Percentiles rank a stretch among this genome's conserved stretches.
Conservation (phyloP, 2,329 filamentous ascomycete species). For the Nemania abortiva region DNA sequence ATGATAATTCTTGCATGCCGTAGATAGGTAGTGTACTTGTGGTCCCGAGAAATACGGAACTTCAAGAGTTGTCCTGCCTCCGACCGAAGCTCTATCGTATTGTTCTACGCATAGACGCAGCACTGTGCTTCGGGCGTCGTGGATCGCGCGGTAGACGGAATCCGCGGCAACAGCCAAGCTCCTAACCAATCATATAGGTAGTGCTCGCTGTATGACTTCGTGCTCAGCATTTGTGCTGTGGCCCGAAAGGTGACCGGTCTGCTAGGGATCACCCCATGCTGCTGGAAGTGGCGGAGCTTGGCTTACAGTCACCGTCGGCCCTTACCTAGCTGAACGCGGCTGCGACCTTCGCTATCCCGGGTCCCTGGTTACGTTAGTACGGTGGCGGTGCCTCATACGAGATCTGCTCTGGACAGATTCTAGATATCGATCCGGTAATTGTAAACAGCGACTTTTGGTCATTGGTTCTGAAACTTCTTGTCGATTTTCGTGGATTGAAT, state of each 20-base stretch:
- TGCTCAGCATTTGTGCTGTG: background rate
- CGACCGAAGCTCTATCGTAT: background rate
- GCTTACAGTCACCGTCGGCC: background rate
- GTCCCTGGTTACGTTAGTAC: background rate
- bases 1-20: background rate
- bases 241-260: background rate
- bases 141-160: background rate
- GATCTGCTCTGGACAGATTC: background rate
- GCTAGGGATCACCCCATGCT: background rate
- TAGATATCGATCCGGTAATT: background rate
- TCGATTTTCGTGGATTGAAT: too few species aligned
- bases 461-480: too few species aligned
- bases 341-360: conserved; percentile 9
- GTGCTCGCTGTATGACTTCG: background rate
- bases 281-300: conserved; percentile 30
- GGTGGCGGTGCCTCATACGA: background rate
- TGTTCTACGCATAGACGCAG: background rate
- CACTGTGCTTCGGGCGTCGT: background rate
- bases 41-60: background rate
- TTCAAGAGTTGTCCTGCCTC: background rate
- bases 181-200: background rate
- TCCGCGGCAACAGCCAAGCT: background rate
- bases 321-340: background rate
- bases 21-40: background rate
- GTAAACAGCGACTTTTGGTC: too few species aligned